Percentiles rank a stretch among this genome's conserved stretches.
Evolutionary conservation across 2,329 filamentous ascomycete genomes (phyloP).

Genomic region (Fusarium udum): DNA sequence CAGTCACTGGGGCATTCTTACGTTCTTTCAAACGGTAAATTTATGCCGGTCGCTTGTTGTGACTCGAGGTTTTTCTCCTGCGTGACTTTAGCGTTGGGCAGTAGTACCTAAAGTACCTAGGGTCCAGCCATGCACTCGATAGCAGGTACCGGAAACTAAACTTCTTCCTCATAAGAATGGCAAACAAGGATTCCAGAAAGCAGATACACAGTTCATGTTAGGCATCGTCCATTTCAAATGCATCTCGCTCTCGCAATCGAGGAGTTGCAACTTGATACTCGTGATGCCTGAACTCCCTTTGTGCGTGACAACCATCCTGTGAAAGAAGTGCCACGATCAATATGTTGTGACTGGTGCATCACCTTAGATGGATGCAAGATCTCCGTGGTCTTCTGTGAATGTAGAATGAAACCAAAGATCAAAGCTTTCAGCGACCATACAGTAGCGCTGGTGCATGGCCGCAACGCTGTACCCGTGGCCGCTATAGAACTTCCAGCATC

Average conservation of each 20-base stretch:
- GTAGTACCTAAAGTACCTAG: background rate
- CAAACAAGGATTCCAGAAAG: fast-evolving
- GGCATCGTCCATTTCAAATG: background rate
- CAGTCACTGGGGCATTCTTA: background rate
- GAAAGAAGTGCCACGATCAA: background rate
- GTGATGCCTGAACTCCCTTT: background rate
- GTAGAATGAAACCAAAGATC: background rate
- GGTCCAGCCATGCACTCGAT: background rate
- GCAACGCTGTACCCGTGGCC: background rate
- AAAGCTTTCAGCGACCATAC: background rate
- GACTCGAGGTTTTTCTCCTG: background rate
- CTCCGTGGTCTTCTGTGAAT: too few species aligned
- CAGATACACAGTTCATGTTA: fast-evolving
- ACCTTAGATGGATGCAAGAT: fast-evolving
- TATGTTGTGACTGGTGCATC: fast-evolving
- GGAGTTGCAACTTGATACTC: background rate
- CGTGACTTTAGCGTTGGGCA: background rate
- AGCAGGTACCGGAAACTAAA: background rate
- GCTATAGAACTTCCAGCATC: background rate
- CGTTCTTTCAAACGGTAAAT: too few species aligned
- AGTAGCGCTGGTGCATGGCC: background rate
- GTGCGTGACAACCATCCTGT: background rate
- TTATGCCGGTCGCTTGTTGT: background rate
- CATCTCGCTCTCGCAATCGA: background rate
- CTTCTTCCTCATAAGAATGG: too few species aligned